Percentiles rank a stretch among this genome's conserved stretches.
Conservation (phyloP, 176 grass and related monocot species). For the Raddia distichophylla region DNA sequence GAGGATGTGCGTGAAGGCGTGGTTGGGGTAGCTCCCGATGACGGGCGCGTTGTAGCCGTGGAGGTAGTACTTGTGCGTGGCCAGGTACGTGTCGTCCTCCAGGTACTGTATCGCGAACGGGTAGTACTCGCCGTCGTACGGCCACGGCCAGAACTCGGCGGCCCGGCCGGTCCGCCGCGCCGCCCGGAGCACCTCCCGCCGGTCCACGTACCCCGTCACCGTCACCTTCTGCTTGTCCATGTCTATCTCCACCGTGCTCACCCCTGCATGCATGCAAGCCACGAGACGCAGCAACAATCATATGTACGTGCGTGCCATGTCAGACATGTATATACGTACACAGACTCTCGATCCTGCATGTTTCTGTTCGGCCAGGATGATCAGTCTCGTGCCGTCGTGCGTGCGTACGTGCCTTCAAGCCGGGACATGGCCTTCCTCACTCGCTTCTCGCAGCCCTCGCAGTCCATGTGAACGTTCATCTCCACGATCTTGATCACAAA, state of each 20-base stretch:
- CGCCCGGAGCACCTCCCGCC: conserved; percentile 67
- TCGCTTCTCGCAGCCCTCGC: conserved; percentile 77
- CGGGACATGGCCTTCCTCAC: conserved; percentile 68
- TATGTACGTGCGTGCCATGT: background rate
- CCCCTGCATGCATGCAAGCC: conserved; percentile 65
- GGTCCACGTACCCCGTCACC: conserved; percentile 74
- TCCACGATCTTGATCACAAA: conserved; percentile 61
- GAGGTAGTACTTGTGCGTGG: conserved; percentile 70
- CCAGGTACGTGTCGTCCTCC: conserved; percentile 63
- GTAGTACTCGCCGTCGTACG: conserved; percentile 78
- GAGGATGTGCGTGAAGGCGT: conserved; percentile 67
- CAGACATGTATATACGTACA: background rate
- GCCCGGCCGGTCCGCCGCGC: conserved; percentile 72
- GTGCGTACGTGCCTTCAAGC: conserved; percentile 54
- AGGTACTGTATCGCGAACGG: conserved; percentile 80
- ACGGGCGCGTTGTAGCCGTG: conserved; percentile 72
- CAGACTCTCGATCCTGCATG: background rate
- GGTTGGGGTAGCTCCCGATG: conserved; percentile 67
- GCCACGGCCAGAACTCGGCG: conserved; percentile 87
- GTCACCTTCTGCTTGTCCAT: conserved; percentile 88
- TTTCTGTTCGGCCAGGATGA: background rate
- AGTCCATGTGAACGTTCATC: conserved; percentile 93
- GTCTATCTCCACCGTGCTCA: conserved; percentile 75
- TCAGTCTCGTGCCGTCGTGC: background rate
- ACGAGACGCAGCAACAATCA: background rate